Evolutionary conservation across 108 stramenopile genomes (phyloP), one percentile per base, ranked within the genome.

Genomic region (Cyclostephanos tholiformis): DNA sequence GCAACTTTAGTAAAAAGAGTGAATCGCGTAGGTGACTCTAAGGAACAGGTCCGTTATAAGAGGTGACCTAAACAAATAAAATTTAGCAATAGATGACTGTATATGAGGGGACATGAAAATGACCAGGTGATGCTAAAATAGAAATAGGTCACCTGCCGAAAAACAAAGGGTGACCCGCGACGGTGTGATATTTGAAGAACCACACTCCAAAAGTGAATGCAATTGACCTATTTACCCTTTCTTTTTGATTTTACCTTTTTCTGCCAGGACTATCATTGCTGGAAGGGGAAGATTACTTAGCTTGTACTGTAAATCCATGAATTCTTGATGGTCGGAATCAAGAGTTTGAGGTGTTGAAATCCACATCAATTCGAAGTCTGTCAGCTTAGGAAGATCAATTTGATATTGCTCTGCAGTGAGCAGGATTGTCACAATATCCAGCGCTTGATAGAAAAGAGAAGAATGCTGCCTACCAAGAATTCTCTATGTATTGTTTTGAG

Each of bases 201-300:
- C n/a, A n/a, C n/a, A n/a, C n/a, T n/a, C n/a, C n/a, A n/a, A n/a
- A n/a, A n/a, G n/a, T n/a, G n/a, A n/a, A n/a, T n/a, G n/a, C n/a
- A n/a, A n/a, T n/a, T n/a, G n/a, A n/a, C n/a, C n/a, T n/a, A n/a
- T n/a, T n/a, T n/a, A n/a, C 5, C n/a, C n/a, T n/a, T 55, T 25
- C 22, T 67, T 67, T 12, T 71, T 71, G 13, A 79, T 9, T 1
- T 6, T 13, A 4, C 66, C 71, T 14, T 26, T 29, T 7, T 51
- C 30, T 1, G 77, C 77, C 6, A 79, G 41, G 2, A 58, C 9
- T 16, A 69, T 38, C 49, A 76, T 49, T 1, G 30, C 8, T 1
- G 32, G 59, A 36, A 76, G 62, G 20, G 75, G 69, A 20, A 69
- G 19, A 69, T 76, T 57, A 39, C 55, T 35, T 14, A 76, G 20